Conservation (phyloP, 2,329 filamentous ascomycete genomes). For the Neonectria neomacrospora region DNA sequence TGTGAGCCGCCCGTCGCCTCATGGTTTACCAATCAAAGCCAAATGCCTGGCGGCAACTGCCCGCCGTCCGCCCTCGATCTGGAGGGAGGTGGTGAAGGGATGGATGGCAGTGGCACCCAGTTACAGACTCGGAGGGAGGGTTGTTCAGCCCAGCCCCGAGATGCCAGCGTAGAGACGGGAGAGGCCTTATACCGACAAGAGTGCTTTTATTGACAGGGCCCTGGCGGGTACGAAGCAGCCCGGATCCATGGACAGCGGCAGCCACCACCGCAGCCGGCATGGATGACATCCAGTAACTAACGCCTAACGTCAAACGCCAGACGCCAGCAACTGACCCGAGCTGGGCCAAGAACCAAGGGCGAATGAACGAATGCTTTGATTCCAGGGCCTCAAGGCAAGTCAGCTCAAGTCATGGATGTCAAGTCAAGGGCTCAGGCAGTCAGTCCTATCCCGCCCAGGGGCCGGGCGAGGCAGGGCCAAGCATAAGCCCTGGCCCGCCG, state of each 20-base stretch:
- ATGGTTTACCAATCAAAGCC: constrained; percentile 15
- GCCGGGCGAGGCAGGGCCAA: not conserved
- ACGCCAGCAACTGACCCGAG: too few species aligned
- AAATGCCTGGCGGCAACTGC: constrained; percentile 7
- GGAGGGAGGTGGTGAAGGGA: not conserved
- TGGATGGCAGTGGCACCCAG: too few species aligned
- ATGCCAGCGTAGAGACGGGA: too few species aligned
- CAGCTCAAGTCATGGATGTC: too few species aligned
- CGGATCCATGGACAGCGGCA: not conserved
- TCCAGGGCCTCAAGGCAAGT: not conserved
- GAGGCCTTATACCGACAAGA: not conserved
- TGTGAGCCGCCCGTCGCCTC: constrained; percentile 1
- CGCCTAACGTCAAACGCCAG: too few species aligned
- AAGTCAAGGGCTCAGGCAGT: too few species aligned
- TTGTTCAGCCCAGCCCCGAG: too few species aligned
- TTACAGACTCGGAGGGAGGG: too few species aligned
- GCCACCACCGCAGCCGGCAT: not conserved
- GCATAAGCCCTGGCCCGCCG: not conserved
- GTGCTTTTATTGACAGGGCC: not conserved
- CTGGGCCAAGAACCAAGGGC: not conserved
- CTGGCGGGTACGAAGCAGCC: not conserved
- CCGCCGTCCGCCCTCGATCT: not conserved
- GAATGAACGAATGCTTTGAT: not conserved
- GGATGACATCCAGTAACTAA: not conserved
- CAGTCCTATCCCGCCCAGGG: not conserved